These are phyloP conservation scores for Pisolithus tinctorius DNA, from an alignment of 768 basidiomycete species.

Conservation along the genomic window DNA sequence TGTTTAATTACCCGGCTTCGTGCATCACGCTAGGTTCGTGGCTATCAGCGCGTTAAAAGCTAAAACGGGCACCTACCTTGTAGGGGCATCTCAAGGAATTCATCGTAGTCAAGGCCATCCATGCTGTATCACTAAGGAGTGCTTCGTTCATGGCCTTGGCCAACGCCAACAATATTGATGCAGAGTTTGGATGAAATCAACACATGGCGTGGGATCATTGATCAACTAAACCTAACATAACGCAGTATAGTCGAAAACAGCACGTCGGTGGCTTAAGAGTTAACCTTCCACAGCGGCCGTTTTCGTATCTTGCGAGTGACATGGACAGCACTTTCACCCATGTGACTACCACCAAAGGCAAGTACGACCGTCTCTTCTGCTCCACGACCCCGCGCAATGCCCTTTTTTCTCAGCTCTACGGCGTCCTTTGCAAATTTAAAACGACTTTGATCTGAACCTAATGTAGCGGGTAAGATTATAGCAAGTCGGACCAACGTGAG, in stretches of 20 bases:
- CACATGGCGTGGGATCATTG: slow-evolving; percentile 11
- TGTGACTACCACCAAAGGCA: slow-evolving; percentile 71
- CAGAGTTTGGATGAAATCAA: slow-evolving; percentile 6
- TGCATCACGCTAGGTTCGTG: slow-evolving; percentile 10
- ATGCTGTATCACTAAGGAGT: too few relatives aligned
- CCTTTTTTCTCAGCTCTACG: slow-evolving; percentile 75
- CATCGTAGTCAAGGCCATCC: neutral
- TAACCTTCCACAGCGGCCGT: slow-evolving; percentile 76
- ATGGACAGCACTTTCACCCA: slow-evolving; percentile 72
- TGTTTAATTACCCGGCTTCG: slow-evolving; percentile 1
- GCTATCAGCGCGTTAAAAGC: slow-evolving; percentile 20
- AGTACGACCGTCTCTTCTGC: slow-evolving; percentile 89
- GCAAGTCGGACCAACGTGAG: slow-evolving; percentile 2
- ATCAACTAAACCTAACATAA: slow-evolving; percentile 21
- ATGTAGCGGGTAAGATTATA: slow-evolving; percentile 11
- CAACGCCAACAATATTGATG: neutral
- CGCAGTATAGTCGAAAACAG: slow-evolving; percentile 9
- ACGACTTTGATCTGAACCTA: slow-evolving; percentile 77
- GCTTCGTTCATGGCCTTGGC: neutral
- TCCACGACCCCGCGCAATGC: slow-evolving; percentile 61
- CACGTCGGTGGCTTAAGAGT: slow-evolving; percentile 47
- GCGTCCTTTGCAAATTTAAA: slow-evolving; percentile 92
- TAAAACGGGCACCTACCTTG: slow-evolving; percentile 21
- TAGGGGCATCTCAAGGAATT: slow-evolving; percentile 5
- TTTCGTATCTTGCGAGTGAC: slow-evolving; percentile 84